Conservation (phyloP, 2,329 filamentous ascomycete species). For the Pseudogymnoascus sp. region DNA sequence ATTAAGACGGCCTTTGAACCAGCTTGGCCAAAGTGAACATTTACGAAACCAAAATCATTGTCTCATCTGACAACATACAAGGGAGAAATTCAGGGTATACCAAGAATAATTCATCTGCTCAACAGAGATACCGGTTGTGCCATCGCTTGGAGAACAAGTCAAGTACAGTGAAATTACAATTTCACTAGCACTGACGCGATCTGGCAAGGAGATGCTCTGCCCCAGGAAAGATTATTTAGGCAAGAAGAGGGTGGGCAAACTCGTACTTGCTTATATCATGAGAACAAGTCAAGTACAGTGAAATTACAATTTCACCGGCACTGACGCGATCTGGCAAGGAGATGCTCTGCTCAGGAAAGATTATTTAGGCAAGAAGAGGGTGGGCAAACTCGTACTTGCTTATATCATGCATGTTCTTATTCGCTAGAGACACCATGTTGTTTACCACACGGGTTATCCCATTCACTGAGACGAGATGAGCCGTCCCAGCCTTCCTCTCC, state of each 20-base stretch:
- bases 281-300: background rate
- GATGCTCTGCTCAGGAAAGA: background rate
- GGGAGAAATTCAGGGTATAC: background rate
- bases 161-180: background rate
- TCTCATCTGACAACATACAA: background rate
- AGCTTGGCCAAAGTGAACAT: background rate
- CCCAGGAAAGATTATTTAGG: background rate
- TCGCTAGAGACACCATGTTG: constrained; percentile 1
- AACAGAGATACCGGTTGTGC: background rate
- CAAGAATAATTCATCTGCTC: background rate
- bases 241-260: background rate
- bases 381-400: background rate
- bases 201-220: background rate
- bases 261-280: constrained; percentile 7
- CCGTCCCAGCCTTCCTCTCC: background rate
- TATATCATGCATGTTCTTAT: constrained; percentile 4
- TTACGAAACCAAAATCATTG: background rate
- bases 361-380: background rate
- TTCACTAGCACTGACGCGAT: background rate
- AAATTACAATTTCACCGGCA: background rate
- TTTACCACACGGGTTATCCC: background rate
- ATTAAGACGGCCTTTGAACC: background rate
- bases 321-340: background rate
- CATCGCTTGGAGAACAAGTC: background rate
- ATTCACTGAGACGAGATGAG: background rate